Conservation (phyloP, 768 basidiomycete species). For the Auricularia auricula-judae region DNA sequence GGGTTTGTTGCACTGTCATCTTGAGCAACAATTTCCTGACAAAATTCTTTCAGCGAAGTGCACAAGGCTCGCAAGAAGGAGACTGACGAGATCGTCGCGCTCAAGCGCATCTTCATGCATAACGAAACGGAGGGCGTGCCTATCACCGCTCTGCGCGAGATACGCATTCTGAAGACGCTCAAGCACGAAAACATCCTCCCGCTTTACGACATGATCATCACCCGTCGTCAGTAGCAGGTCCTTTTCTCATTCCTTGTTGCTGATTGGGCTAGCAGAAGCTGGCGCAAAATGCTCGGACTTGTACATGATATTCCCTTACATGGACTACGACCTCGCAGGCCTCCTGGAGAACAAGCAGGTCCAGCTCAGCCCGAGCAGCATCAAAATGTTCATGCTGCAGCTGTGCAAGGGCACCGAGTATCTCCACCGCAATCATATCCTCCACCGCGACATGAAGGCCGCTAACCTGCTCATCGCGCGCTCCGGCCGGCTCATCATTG, state of each 20-base stretch:
- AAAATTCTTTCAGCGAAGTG: slow-evolving; percentile 51
- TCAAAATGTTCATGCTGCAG: slow-evolving; percentile 95
- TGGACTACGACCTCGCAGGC: slow-evolving; percentile 98
- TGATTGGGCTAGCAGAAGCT: slow-evolving; percentile 27
- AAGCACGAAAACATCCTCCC: slow-evolving; percentile 79
- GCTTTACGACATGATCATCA: slow-evolving; percentile 87
- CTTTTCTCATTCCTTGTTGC: too few relatives aligned
- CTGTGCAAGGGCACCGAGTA: slow-evolving; percentile 93
- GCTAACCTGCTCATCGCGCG: slow-evolving; percentile 94
- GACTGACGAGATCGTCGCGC: slow-evolving; percentile 47
- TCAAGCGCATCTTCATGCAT: slow-evolving; percentile 94
- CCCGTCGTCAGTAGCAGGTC: slow-evolving; percentile 42
- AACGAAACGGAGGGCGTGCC: slow-evolving; percentile 97
- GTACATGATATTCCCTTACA: slow-evolving; percentile 99
- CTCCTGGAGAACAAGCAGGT: slow-evolving; percentile 86
- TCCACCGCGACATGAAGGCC: slow-evolving; percentile 98
- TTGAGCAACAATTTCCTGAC: slow-evolving; percentile 8
- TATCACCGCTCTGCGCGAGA: slow-evolving; percentile 91
- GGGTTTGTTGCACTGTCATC: slow-evolving; percentile 46
- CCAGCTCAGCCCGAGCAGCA: slow-evolving; percentile 68
- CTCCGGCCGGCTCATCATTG: slow-evolving; percentile 72
- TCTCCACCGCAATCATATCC: slow-evolving; percentile 93
- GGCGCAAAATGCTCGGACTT: slow-evolving; percentile 66
- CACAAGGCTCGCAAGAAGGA: slow-evolving; percentile 69
- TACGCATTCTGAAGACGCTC: slow-evolving; percentile 88